These are phyloP conservation scores for Rhododendron ferrugineum DNA, from an alignment of 148 eudicot genomes.

Conservation along the genomic window DNA sequence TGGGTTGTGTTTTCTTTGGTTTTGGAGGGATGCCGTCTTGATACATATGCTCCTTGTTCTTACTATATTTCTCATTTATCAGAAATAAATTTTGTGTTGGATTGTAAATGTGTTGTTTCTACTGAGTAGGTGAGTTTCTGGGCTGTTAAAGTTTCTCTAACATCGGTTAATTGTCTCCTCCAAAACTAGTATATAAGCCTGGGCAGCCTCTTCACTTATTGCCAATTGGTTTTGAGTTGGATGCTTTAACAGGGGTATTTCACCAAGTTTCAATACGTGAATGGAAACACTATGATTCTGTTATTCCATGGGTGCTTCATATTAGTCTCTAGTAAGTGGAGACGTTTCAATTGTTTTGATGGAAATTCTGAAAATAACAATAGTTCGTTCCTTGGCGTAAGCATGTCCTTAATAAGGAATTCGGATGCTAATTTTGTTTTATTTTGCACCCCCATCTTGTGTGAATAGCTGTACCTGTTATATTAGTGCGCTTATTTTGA, in stretches of 20 bases:
- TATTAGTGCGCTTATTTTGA: neutral
- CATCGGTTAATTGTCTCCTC: neutral
- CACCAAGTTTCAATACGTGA: neutral
- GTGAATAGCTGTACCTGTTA: neutral
- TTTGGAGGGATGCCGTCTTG: neutral
- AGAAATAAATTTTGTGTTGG: neutral
- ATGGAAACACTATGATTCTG: neutral
- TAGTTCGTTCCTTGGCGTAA: neutral
- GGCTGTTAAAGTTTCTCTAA: neutral
- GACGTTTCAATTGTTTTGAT: neutral
- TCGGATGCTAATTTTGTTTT: neutral
- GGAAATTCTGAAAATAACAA: neutral
- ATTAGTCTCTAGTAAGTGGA: neutral
- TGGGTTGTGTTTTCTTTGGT: neutral
- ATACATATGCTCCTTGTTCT: neutral
- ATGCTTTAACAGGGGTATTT: neutral
- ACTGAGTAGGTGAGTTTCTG: neutral
- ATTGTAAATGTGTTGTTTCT: neutral
- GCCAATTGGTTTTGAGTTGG: neutral
- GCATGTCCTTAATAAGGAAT: neutral
- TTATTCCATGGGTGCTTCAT: neutral
- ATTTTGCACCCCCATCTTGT: slow-evolving; percentile 3
- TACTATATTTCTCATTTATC: neutral
- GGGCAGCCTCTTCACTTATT: neutral
- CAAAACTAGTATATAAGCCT: neutral